These are phyloP conservation scores for Fusarium cyanostomum DNA, from an alignment of 2,329 filamentous ascomycete species.

Conservation along the genomic window DNA sequence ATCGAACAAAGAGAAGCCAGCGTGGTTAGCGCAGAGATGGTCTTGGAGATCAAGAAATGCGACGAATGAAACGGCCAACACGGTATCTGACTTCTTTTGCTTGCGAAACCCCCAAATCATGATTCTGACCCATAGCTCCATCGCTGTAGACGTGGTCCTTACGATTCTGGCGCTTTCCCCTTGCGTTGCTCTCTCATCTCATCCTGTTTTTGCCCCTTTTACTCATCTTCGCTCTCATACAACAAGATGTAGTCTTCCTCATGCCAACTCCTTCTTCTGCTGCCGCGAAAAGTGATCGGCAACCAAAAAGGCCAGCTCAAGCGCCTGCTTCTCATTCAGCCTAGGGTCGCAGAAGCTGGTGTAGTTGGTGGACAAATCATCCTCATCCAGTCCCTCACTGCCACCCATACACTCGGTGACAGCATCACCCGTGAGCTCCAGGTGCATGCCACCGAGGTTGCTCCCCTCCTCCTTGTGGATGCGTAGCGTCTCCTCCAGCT, in stretches of 20 bases:
- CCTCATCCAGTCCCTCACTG: slow-evolving; percentile 85
- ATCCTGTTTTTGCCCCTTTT: background rate
- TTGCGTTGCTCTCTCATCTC: background rate
- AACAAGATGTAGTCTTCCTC: background rate
- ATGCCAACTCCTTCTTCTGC: slow-evolving; percentile 21
- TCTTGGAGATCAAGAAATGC: slow-evolving; percentile 14
- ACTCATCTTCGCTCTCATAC: background rate
- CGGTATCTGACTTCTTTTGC: slow-evolving; percentile 3
- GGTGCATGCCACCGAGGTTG: slow-evolving; percentile 91
- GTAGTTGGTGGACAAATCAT: slow-evolving; percentile 90
- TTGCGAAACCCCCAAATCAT: slow-evolving; percentile 7
- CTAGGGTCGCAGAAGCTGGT: slow-evolving; percentile 96
- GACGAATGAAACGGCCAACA: slow-evolving; percentile 10
- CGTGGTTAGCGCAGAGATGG: slow-evolving; percentile 14
- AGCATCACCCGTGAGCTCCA: slow-evolving; percentile 94
- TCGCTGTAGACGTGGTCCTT: background rate
- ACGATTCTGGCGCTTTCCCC: background rate
- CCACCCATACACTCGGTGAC: slow-evolving; percentile 97
- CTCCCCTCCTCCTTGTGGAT: slow-evolving; percentile 87
- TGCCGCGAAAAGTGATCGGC: slow-evolving; percentile 76
- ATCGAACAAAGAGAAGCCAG: slow-evolving; percentile 6
- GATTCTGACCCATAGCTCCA: background rate
- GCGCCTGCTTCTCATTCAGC: slow-evolving; percentile 96
- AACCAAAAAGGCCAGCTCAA: slow-evolving; percentile 93
- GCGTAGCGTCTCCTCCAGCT: slow-evolving; percentile 82